Evolutionary conservation across 1,284 basidiomycete genomes (phyloP).

Genomic region (Ganoderma sinense): DNA sequence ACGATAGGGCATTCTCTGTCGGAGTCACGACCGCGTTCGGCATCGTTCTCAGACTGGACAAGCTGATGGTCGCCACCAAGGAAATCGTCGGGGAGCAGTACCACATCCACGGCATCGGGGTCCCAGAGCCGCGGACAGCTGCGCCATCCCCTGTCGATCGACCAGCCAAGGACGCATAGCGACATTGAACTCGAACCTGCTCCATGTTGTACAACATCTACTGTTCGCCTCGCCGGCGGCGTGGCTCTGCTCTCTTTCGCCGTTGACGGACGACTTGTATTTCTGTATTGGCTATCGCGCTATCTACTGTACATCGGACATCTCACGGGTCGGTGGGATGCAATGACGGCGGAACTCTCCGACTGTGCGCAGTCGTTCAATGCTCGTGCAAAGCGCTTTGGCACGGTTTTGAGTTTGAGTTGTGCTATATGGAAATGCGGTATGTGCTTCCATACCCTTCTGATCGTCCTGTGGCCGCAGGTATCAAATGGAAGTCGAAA

Average conservation of each 20-base stretch:
- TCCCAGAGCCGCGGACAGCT: constrained; percentile 30
- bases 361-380: neutral
- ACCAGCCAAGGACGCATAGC: constrained; percentile 27
- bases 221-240: neutral
- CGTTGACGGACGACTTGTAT: neutral
- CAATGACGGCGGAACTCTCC: constrained; percentile 1
- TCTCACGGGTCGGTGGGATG: neutral
- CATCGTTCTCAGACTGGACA: constrained; percentile 72
- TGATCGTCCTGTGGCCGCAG: neutral
- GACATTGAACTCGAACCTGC: too few relatives aligned
- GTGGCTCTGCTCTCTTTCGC: neutral
- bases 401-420: neutral
- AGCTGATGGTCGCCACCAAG: constrained; percentile 79
- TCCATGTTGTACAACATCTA: neutral
- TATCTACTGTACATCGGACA: neutral
- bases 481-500: neutral
- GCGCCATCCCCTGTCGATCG: constrained; percentile 4
- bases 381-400: neutral
- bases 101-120: constrained; percentile 74
- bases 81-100: constrained; percentile 85
- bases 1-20: constrained; percentile 71
- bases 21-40: constrained; percentile 76
- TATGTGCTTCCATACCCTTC: neutral
- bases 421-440: neutral
- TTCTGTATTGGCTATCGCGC: neutral